Evolutionary conservation across 2,329 filamentous ascomycete genomes (phyloP).

Genomic region (Neofusicoccum sp.): DNA sequence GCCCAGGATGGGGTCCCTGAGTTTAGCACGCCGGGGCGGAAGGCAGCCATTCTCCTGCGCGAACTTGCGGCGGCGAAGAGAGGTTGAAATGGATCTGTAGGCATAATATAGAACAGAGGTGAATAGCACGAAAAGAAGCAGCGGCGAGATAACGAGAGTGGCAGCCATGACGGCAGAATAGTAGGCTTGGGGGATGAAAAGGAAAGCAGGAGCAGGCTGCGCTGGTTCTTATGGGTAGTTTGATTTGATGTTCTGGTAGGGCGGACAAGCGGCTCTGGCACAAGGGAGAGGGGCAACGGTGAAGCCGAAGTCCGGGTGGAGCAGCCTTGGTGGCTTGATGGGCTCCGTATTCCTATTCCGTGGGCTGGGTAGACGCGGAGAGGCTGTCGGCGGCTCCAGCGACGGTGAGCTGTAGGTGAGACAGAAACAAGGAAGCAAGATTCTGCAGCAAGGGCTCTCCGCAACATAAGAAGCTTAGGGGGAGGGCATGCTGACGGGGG

Average conservation of each 20-base stretch:
- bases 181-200: background rate
- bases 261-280: background rate
- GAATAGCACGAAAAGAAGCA: conserved; percentile 25
- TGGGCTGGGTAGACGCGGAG: background rate
- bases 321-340: background rate
- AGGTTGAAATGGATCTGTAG: conserved; percentile 34
- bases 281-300: conserved; percentile 2
- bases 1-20: conserved; percentile 50
- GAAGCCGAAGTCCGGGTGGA: conserved; percentile 1
- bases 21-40: conserved; percentile 41
- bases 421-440: background rate
- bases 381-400: too few relatives aligned
- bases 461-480: background rate
- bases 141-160: background rate
- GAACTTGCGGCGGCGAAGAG: conserved; percentile 37
- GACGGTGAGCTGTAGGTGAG: background rate
- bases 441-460: background rate
- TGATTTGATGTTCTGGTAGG: background rate
- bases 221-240: background rate
- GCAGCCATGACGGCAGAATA: background rate
- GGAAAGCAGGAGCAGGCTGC: background rate
- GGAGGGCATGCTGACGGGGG: background rate
- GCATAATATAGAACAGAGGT: conserved; percentile 35
- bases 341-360: conserved; percentile 11
- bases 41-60: conserved; percentile 49